A percentile compares a stretch with the other conserved stretches of the same genome.
These are phyloP conservation scores for Didymella exigua DNA, from an alignment of 2,329 filamentous ascomycete species.

Conservation along the genomic window DNA sequence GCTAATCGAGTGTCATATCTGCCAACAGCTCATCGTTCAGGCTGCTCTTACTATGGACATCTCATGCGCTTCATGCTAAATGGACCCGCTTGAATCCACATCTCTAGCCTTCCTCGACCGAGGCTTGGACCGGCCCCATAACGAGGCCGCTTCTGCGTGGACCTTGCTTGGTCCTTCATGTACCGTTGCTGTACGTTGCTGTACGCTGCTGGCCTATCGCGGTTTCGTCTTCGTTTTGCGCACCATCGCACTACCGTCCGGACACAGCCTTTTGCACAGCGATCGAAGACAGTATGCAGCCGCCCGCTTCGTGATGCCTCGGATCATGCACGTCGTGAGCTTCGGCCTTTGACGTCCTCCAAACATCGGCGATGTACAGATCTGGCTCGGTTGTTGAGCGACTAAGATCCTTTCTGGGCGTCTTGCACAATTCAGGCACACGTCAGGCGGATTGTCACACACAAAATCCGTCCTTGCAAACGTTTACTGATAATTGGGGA, in stretches of 20 bases:
- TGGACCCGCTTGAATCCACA: conserved; percentile 15
- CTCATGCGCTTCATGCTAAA: conserved; percentile 15
- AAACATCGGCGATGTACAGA: conserved; percentile 9
- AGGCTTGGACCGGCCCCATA: conserved; percentile 40
- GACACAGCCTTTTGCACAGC: conserved; percentile 21
- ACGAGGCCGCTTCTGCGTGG: conserved; percentile 32
- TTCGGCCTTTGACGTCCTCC: conserved; percentile 5
- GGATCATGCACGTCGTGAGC: conserved; percentile 8
- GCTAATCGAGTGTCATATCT: conserved; percentile 3
- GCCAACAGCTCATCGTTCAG: conserved; percentile 11
- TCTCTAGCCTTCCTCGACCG: conserved; percentile 23
- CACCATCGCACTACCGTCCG: conserved; percentile 18
- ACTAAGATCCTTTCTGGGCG: conserved; percentile 10
- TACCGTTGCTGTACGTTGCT: conserved; percentile 32
- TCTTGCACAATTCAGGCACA: conserved; percentile 12
- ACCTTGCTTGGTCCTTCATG: conserved; percentile 30
- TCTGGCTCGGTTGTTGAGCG: conserved; percentile 14
- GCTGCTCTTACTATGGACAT: conserved; percentile 13
- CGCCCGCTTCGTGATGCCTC: conserved; percentile 15
- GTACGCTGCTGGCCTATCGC: conserved; percentile 36
- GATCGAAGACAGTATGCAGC: conserved; percentile 28
- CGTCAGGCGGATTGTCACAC: conserved; percentile 10
- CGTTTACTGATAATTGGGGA: conserved; percentile 13
- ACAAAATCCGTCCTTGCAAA: conserved; percentile 20
- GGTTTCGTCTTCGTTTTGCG: conserved; percentile 25